Percentiles rank a stretch among this genome's conserved stretches.
These are phyloP conservation scores for Nakaseomyces delphensis DNA, from an alignment of 1,139 yeast species.

Conservation along the genomic window DNA sequence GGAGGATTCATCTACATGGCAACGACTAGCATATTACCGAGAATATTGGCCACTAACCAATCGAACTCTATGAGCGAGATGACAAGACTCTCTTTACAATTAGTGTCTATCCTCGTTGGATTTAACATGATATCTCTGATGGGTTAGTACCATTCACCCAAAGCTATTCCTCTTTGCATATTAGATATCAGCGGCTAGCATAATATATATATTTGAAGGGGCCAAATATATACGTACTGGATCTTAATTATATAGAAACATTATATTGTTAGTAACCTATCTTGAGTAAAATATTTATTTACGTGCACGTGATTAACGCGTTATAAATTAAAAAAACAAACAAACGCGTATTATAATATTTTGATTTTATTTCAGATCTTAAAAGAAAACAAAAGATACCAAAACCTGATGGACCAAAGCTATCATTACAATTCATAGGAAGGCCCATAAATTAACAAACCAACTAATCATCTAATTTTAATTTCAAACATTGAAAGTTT, in stretches of 20 bases:
- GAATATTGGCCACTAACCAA: constrained; percentile 36
- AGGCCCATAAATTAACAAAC: too few species aligned
- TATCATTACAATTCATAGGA: background rate
- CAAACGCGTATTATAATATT: background rate
- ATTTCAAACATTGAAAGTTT: too few species aligned
- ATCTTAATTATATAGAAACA: too few species aligned
- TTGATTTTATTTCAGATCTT: background rate
- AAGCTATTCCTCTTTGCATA: background rate
- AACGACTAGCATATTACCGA: constrained; percentile 58
- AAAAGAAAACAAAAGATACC: background rate
- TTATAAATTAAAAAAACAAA: background rate
- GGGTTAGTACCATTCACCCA: constrained; percentile 6
- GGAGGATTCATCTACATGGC: constrained; percentile 65
- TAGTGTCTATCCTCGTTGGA: constrained; percentile 8
- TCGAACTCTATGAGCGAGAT: constrained; percentile 16
- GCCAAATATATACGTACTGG: too few species aligned
- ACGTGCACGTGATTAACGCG: constrained; percentile 1
- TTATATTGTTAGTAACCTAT: too few species aligned
- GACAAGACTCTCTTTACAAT: constrained; percentile 6
- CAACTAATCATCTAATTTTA: too few species aligned
- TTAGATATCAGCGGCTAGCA: too few species aligned
- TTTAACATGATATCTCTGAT: constrained; percentile 9
- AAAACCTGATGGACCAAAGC: too few species aligned
- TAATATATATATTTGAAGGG: too few species aligned
- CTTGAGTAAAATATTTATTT: too few species aligned